Percentiles rank a stretch among this genome's conserved stretches.
These are phyloP conservation scores for Trametes villosa DNA, from an alignment of 768 basidiomycete species.

Conservation along the genomic window DNA sequence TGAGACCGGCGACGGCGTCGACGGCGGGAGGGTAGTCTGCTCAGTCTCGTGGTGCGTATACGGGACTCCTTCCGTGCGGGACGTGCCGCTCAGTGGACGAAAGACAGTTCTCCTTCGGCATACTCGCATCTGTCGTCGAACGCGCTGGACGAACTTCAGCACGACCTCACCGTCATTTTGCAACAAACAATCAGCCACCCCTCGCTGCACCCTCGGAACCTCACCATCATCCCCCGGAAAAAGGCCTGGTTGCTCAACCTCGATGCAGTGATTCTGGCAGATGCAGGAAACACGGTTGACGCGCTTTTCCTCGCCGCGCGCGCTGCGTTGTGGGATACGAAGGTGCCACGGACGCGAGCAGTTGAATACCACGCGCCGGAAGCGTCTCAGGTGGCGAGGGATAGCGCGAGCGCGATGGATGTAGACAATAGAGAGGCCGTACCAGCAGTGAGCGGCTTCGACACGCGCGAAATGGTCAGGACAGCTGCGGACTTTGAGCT, in stretches of 20 bases:
- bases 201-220: slow-evolving; percentile 67
- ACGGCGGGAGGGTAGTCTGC: slow-evolving; percentile 67
- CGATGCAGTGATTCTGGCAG: slow-evolving; percentile 74
- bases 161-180: slow-evolving; percentile 69
- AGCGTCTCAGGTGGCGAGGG: slow-evolving; percentile 21
- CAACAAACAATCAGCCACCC: slow-evolving; percentile 68
- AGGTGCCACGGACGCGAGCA: slow-evolving; percentile 71
- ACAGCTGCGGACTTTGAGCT: slow-evolving; percentile 83
- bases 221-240: slow-evolving; percentile 50
- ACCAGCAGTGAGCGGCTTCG: slow-evolving; percentile 51
- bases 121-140: slow-evolving; percentile 68
- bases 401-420: slow-evolving; percentile 54
- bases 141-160: slow-evolving; percentile 76
- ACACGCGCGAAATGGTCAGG: slow-evolving; percentile 50
- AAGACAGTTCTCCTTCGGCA: slow-evolving; percentile 77
- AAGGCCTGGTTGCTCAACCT: slow-evolving; percentile 80
- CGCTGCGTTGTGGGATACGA: slow-evolving; percentile 81
- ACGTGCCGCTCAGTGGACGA: slow-evolving; percentile 31
- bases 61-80: neutral
- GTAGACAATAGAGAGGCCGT: slow-evolving; percentile 44
- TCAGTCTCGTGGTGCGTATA: slow-evolving; percentile 76
- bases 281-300: slow-evolving; percentile 77
- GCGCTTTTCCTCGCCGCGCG: slow-evolving; percentile 79
- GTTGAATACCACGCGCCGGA: slow-evolving; percentile 67
- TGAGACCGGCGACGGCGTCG: slow-evolving; percentile 47